Evolutionary conservation across 345 rosid species (phyloP).

Genomic region (Adansonia digitata): DNA sequence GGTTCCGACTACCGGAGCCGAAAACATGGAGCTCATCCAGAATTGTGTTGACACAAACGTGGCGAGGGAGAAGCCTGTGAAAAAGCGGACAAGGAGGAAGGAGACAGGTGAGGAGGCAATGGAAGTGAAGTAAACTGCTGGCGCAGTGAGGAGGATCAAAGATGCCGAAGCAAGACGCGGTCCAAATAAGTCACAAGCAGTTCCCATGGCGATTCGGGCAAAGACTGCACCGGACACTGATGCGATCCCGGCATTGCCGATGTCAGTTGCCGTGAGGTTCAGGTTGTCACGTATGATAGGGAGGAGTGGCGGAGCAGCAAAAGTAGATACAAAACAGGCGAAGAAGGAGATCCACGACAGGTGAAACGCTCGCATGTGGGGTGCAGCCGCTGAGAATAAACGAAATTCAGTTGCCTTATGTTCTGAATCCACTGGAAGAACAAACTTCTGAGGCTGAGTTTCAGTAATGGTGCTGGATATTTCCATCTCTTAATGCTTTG

Average conservation of each 20-base stretch:
- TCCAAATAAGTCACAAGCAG: constrained; percentile 75
- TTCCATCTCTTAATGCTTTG: constrained; percentile 19
- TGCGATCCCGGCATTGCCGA: constrained; percentile 88
- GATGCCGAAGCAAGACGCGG: constrained; percentile 89
- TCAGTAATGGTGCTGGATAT: constrained; percentile 10
- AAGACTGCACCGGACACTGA: constrained; percentile 88
- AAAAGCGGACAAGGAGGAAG: constrained; percentile 65
- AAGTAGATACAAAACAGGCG: constrained; percentile 77
- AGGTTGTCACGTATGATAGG: constrained; percentile 82
- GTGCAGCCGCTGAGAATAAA: constrained; percentile 56
- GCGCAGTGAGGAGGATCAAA: constrained; percentile 75
- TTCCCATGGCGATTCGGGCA: constrained; percentile 78
- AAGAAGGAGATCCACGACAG: constrained; percentile 87
- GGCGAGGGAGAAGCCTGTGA: constrained; percentile 73
- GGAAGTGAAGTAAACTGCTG: constrained; percentile 70
- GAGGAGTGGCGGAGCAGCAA: constrained; percentile 85
- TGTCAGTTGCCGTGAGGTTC: constrained; percentile 76
- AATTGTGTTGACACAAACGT: constrained; percentile 90
- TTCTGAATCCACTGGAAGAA: constrained; percentile 76
- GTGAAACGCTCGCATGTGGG: constrained; percentile 89
- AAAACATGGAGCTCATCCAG: constrained; percentile 98
- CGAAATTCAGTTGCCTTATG: constrained; percentile 74
- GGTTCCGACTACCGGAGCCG: constrained; percentile 59
- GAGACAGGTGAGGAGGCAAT: constrained; percentile 55
- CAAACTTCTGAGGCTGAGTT: constrained; percentile 31